phyloP scores from a whole-genome alignment of 1,139 yeast genomes.

The Debaryomyces sp. region DNA sequence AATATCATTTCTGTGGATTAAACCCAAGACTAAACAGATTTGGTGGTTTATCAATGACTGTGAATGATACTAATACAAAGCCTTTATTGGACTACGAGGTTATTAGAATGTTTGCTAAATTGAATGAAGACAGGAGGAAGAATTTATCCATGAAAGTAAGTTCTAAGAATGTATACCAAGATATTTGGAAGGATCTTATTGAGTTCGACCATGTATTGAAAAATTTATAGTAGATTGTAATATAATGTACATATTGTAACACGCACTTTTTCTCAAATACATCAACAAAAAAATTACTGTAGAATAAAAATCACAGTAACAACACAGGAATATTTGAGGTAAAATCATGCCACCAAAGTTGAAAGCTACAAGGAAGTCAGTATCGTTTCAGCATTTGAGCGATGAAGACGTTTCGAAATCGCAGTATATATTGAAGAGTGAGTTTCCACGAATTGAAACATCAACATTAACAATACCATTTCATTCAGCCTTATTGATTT shows the following conservation, averaged over 20 bases:
- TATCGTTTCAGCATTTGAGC: constrained; percentile 10
- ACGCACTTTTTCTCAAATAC: constrained; percentile 4
- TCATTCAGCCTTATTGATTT: constrained; percentile 46
- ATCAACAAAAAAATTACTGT: not conserved
- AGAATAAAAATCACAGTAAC: not conserved
- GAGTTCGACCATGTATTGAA: constrained; percentile 47
- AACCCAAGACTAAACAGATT: constrained; percentile 76
- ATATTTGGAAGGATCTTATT: constrained; percentile 69
- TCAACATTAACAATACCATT: constrained; percentile 43
- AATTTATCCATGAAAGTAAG: constrained; percentile 60
- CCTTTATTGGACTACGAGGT: constrained; percentile 66
- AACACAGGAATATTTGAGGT: not conserved
- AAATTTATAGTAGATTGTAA: constrained; percentile 21
- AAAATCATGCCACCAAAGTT: constrained; percentile 5
- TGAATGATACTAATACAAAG: constrained; percentile 44
- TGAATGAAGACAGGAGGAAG: constrained; percentile 60
- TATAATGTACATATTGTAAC: not conserved
- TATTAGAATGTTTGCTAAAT: constrained; percentile 51
- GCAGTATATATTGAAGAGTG: not conserved
- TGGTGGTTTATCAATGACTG: constrained; percentile 45
- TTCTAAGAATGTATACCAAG: constrained; percentile 51
- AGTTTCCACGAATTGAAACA: constrained; percentile 25
- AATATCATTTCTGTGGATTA: constrained; percentile 72
- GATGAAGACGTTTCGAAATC: constrained; percentile 4
- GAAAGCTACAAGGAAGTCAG: constrained; percentile 10